These are phyloP conservation scores for Colletotrichum aenigma DNA, from an alignment of 2,329 filamentous ascomycete genomes.

Conservation along the genomic window DNA sequence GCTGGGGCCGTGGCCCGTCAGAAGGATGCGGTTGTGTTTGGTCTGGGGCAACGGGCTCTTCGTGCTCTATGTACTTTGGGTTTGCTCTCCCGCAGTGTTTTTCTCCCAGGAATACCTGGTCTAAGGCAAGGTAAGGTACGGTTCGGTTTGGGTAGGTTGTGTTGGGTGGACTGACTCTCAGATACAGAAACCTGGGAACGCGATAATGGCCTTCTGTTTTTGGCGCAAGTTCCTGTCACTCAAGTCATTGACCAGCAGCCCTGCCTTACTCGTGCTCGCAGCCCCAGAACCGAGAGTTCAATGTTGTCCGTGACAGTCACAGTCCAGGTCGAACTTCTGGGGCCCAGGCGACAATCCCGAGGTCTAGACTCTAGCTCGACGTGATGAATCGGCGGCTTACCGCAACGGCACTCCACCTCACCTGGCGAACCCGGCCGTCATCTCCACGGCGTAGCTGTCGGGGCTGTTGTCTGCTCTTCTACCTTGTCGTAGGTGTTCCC, in stretches of 20 bases:
- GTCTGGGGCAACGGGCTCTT: neutral
- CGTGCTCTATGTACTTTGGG: neutral
- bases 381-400: neutral
- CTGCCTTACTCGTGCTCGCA: neutral
- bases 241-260: neutral
- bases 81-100: neutral
- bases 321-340: neutral
- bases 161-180: neutral
- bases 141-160: too few species aligned
- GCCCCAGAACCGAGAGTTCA: neutral
- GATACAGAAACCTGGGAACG: neutral
- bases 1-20: neutral
- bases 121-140: too few species aligned
- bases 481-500: neutral
- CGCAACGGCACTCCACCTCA: neutral
- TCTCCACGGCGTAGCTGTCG: neutral
- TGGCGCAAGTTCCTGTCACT: neutral
- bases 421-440: neutral
- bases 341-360: neutral
- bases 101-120: neutral
- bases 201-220: neutral
- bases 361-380: neutral
- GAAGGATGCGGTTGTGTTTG: neutral
- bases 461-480: neutral
- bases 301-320: neutral